Conservation (phyloP, 2,329 filamentous ascomycete species). For the Myrmaecium sp. region DNA sequence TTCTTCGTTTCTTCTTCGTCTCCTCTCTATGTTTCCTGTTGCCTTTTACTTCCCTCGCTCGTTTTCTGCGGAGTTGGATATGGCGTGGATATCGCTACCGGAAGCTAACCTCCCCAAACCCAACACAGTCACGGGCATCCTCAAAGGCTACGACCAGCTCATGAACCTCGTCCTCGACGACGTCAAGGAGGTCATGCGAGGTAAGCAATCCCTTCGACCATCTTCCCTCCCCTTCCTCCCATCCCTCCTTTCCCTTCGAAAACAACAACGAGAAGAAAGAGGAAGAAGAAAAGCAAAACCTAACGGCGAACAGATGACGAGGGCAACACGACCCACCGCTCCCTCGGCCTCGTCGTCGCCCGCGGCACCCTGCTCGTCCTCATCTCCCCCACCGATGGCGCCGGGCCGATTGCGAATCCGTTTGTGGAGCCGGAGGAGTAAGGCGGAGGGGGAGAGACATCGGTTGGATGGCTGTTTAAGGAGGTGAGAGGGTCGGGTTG, state of each 20-base stretch:
- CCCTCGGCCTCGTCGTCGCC: constrained; percentile 71
- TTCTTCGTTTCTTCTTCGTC: no score
- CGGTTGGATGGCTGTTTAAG: no score
- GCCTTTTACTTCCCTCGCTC: constrained; percentile 4
- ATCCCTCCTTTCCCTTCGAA: background rate
- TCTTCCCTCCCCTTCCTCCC: background rate
- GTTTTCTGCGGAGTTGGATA: constrained; percentile 2
- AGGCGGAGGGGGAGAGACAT: background rate
- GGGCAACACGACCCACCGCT: constrained; percentile 67
- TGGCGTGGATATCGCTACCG: background rate
- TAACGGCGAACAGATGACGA: constrained; percentile 54
- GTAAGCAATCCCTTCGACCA: constrained; percentile 33
- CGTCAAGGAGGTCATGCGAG: constrained; percentile 75
- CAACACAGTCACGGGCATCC: constrained; percentile 71
- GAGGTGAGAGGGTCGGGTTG: no score
- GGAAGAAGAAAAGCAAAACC: constrained; percentile 1
- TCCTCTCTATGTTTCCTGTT: constrained; percentile 5
- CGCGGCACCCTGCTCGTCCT: constrained; percentile 84
- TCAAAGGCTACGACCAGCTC: constrained; percentile 92
- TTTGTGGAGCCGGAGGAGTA: constrained; percentile 58
- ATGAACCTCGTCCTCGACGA: constrained; percentile 98
- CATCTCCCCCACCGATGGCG: constrained; percentile 84
- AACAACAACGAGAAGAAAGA: background rate
- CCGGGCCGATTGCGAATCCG: constrained; percentile 89
- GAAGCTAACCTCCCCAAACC: background rate